Base-by-base conservation (phyloP, 306 rosid species). In the Malus orientalis region DNA sequence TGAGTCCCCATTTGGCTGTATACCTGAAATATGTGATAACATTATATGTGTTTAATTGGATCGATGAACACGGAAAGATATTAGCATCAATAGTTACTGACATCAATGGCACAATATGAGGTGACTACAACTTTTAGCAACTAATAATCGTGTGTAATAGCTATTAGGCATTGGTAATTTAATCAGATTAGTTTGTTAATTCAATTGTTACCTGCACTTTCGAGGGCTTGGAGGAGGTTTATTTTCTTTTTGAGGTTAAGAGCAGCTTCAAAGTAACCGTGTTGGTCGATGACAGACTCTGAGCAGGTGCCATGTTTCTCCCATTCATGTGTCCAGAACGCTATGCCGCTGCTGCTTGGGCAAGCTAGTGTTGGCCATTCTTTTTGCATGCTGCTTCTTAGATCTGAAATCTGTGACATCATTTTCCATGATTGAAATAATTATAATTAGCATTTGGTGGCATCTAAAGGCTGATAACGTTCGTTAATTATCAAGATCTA, bases 241-340 rank as follows among this genome's bases (percentile, higher is more conserved):
- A 83, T 60, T 40, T 69, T 82, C 44, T 76, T 58, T 81, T 81
- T 89, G 16, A 91, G 81, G 75, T 29, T 81, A 45, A 91, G 93
- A 71, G 82, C 79, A 7, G 92, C 74, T 74, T 67, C 84, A 70
- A 91, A 91, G 68, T 91, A 91, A 53, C 84, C 83, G 63, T 89
- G 97, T 71, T 91, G 93, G 33, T 82, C 70, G 45, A 91, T 90
- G 19, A 71, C 36, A 73, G 93, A 89, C 70, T 89, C 93, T 0
- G 93, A 89, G 80, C 97, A 91, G 70, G 95, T 91, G 2, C 97
- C 97, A 76, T 91, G 97, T 76, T 91, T 91, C 7, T 84, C 86
- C 95, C 97, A 91, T 74, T 89, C 94, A 70, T 88, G 94, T 2
- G 79, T 84, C 97, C 93, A 89, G 79, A 91, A 89, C 9, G 53